Base-by-base conservation (phyloP, 179 eudicot genomes). In the Carnegiea gigantea region DNA sequence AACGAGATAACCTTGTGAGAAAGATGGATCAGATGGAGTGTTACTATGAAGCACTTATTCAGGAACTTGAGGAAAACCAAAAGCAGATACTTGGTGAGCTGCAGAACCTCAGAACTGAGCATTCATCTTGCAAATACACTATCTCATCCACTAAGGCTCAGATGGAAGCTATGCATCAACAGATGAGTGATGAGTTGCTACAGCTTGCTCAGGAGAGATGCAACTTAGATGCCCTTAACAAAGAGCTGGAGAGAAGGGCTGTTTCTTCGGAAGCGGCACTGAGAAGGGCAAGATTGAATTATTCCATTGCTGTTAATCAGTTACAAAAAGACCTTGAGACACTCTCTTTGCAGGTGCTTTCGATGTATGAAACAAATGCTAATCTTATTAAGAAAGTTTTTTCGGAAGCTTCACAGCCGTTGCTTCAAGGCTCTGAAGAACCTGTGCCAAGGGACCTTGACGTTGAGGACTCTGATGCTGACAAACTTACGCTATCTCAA, bases 11-110 rank as follows among this genome's bases (percentile, higher is more conserved):
- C 83, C 87, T 97, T 48, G 77, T 84, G 51, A 86, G 90, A 86
- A 93, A 97, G 84, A 95, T 92, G 99, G 90, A 89, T 88, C 93
- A 97, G 86, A 97, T 97, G 99, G 98, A 97, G 78, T 91, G 95
- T 79, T 95, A 97, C 76, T 97, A 97, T 83, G 99, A 97, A 90
- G 96, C 97, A 65, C 97, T 97, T 70, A 82, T 95, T 87, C 98
- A 93, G 81, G 99, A 97, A 83, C 94, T 97, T 13, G 99, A 97
- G 88, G 98, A 89, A 88, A 95, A 84, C 85, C 98, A 95, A 84
- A 92, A 91, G 88, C 97, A 88, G 83, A 85, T 95, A 86, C 88
- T 95, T 43, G 95, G 84, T 60, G 98, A 97, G 84, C 82, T 95
- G 86, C 98, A 95, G 89, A 91, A 84, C 81, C 91, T 97, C 78